A percentile compares a stretch with the other conserved stretches of the same genome.
Conservation (phyloP, 176 grass and related monocot genomes). For the Dactylis glomerata region DNA sequence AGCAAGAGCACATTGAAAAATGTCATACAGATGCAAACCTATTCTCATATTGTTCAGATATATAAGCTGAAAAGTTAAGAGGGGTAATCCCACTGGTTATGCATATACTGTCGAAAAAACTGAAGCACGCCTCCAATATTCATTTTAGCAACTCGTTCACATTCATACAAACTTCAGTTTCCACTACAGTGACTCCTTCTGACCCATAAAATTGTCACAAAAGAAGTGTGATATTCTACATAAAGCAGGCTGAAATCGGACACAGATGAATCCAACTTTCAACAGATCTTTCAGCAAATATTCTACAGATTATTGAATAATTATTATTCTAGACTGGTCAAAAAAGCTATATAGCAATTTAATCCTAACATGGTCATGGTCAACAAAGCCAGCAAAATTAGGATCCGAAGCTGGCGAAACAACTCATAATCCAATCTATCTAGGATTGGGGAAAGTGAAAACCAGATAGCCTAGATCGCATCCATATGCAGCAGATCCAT, state of each 20-base stretch:
- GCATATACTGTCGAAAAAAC: not conserved
- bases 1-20: not conserved
- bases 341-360: not conserved
- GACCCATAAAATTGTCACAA: not conserved
- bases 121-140: not conserved
- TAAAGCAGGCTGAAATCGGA: not conserved
- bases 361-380: not conserved
- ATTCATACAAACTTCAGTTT: not conserved
- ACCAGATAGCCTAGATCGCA: not conserved
- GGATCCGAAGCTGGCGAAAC: not conserved
- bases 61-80: not conserved
- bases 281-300: not conserved
- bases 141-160: not conserved
- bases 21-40: not conserved
- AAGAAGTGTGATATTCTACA: not conserved
- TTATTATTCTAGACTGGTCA: too few relatives aligned
- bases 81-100: not conserved
- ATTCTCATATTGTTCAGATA: not conserved
- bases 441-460: not conserved
- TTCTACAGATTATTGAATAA: not conserved
- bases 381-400: conserved; percentile 10
- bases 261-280: not conserved
- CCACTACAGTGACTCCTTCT: not conserved
- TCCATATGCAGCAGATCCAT: conserved; percentile 6
- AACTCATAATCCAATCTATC: not conserved